These are phyloP conservation scores for Backusella westeae DNA, from an alignment of 192 early-diverging fungal genomes.

Conservation along the genomic window DNA sequence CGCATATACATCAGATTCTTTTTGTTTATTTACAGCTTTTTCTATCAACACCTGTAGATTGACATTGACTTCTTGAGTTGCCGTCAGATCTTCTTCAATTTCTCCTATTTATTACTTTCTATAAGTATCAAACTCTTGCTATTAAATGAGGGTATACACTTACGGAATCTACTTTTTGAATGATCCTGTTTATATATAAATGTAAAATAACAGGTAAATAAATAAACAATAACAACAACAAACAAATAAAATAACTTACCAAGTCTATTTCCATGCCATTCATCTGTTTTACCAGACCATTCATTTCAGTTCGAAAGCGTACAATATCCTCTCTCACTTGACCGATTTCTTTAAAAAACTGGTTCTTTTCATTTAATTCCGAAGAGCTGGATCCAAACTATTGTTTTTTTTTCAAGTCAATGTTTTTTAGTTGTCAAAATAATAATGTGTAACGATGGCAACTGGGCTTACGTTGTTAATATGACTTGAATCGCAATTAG, in stretches of 20 bases:
- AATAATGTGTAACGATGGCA: conserved; percentile 14
- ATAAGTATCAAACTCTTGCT: background rate
- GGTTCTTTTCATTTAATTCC: conserved; percentile 4
- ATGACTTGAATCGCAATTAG: background rate
- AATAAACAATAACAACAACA: conserved; percentile 2
- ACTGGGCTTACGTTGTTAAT: background rate
- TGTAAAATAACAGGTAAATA: background rate
- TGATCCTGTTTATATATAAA: conserved; percentile 7
- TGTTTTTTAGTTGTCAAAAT: conserved; percentile 31
- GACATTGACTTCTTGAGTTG: conserved; percentile 36
- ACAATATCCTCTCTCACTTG: conserved; percentile 20
- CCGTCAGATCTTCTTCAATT: conserved; percentile 25
- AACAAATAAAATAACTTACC: conserved; percentile 20
- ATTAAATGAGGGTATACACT: background rate
- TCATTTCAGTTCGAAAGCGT: conserved; percentile 25
- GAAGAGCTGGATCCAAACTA: conserved; percentile 32
- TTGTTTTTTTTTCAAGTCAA: background rate
- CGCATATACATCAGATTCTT: conserved; percentile 24
- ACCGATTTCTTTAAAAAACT: conserved; percentile 15
- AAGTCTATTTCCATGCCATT: conserved; percentile 28
- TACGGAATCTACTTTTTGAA: conserved; percentile 22
- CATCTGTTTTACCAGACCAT: conserved; percentile 27
- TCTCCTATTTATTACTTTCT: background rate
- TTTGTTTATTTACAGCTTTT: conserved; percentile 26
- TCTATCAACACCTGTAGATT: conserved; percentile 30